Base-by-base conservation (phyloP, 2,329 filamentous ascomycete species). In the Botrytis cinerea region DNA sequence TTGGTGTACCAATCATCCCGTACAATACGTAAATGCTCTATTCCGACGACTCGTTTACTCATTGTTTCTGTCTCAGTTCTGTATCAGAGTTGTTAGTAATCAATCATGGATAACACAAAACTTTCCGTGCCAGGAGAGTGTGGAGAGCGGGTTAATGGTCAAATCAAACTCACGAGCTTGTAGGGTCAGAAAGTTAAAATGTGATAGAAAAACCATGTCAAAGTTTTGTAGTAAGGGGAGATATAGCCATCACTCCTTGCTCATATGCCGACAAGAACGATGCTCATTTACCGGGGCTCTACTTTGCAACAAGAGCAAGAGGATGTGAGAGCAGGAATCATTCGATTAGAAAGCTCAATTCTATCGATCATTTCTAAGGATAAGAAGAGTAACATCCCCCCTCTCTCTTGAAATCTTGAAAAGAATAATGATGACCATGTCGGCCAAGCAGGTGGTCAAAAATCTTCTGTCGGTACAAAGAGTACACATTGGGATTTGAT, bases 401-500 rank as follows among this genome's bases (percentile, higher is more conserved):
- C 12, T 54, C 51, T 28, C n/a, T 18, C n/a, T 54, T 14, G 5
- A 54, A 54, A 14, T 54, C 51, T 28, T 6, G 51, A 25, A 28
- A 6, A 54, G 18, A 43, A 40, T 40, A 54, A 45, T 48, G 68
- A 70, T 40, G 59, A 71, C 12, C 28, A 62, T 28, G 46, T 40
- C 18, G 48, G 45, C 18, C 61, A 73, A 67, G 67, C 75, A 68
- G 73, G 75, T 25, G 75, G 73, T 45, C 76, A 72, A 71, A 74
- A 60, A 35, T 73, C 76, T 28, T 74, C 57, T 61, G 64, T 70
- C 61, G 77, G 75, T 72, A 73, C 75, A n/a, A 74, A 87, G 6
- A 86, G 86, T 18, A 89, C 87, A 61, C 87, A 89, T 75, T 88
- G 87, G 75, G 86, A 88, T 84, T 86, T 87, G 5, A 88, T 89